A percentile compares a stretch with the other conserved stretches of the same genome.
Evolutionary conservation across 495 filamentous ascomycete species (phyloP).

Genomic region (Zalerion maritima): DNA sequence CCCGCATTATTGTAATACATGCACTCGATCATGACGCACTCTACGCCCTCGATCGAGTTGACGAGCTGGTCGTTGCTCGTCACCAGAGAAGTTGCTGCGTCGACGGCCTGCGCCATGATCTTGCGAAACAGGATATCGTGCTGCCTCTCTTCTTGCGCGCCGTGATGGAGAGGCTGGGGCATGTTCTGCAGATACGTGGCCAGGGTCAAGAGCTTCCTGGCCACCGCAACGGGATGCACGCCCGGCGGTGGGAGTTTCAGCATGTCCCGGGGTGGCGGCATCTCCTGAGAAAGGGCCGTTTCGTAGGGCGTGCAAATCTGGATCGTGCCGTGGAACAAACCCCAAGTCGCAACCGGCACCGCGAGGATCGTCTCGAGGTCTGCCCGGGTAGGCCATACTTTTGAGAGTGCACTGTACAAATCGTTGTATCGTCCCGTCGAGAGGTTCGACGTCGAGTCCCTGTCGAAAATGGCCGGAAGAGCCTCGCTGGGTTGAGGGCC

Average conservation of each 20-base stretch:
- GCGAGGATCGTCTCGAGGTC: slow-evolving; percentile 22
- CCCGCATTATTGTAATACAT: slow-evolving; percentile 32
- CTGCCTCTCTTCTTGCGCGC: slow-evolving; percentile 6
- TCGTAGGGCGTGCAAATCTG: slow-evolving; percentile 15
- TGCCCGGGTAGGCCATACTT: slow-evolving; percentile 21
- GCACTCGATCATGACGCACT: slow-evolving; percentile 36
- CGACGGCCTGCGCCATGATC: too few relatives aligned
- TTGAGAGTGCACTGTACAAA: slow-evolving; percentile 14
- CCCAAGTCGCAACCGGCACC: slow-evolving; percentile 14
- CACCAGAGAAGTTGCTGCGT: slow-evolving; percentile 27
- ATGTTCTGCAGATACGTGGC: slow-evolving; percentile 27
- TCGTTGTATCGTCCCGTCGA: slow-evolving; percentile 10
- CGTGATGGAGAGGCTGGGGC: slow-evolving; percentile 9
- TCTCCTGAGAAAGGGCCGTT: slow-evolving; percentile 1
- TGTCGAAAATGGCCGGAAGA: too few relatives aligned
- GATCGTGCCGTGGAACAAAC: slow-evolving; percentile 14
- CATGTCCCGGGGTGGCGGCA: slow-evolving; percentile 14
- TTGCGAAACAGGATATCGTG: slow-evolving; percentile 20
- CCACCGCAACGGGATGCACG: slow-evolving; percentile 31
- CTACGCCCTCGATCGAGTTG: slow-evolving; percentile 29
- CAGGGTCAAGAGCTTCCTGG: slow-evolving; percentile 30
- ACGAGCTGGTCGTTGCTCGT: slow-evolving; percentile 35
- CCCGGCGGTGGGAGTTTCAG: slow-evolving; percentile 19
- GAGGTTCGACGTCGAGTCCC: too few relatives aligned
- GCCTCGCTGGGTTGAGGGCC: too few relatives aligned